A percentile compares a stretch with the other conserved stretches of the same genome.
These are phyloP conservation scores for Penicillium diatomitis DNA, from an alignment of 495 filamentous ascomycete genomes.

Conservation along the genomic window DNA sequence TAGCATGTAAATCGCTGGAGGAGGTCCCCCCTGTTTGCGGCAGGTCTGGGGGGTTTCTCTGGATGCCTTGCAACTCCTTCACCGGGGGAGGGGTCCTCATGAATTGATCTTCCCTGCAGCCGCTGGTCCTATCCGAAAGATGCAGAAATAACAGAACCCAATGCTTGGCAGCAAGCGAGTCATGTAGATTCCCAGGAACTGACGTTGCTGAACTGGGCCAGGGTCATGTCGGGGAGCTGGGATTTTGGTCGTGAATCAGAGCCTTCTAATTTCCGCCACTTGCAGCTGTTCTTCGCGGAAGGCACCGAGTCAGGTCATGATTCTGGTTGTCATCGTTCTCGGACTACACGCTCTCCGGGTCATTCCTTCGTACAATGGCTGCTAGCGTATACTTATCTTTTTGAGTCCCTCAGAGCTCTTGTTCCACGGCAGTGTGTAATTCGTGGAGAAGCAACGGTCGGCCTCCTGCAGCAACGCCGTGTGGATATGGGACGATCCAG, in stretches of 20 bases:
- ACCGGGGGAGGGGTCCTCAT: conserved; percentile 1
- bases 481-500: background rate
- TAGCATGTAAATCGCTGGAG: background rate
- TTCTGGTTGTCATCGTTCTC: background rate
- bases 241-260: background rate
- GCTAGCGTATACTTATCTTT: conserved; percentile 1
- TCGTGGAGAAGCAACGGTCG: conserved; percentile 29
- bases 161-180: background rate
- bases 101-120: conserved; percentile 5
- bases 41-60: background rate
- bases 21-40: conserved; percentile 15
- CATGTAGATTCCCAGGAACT: background rate
- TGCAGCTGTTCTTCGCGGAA: background rate
- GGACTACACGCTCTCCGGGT: background rate
- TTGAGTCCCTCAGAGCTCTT: conserved; percentile 2
- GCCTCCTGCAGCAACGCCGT: conserved; percentile 27
- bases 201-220: background rate
- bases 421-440: conserved; percentile 32
- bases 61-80: conserved; percentile 2
- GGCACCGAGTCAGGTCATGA: conserved; percentile 2
- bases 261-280: background rate
- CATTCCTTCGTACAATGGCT: conserved; percentile 1
- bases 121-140: conserved; percentile 10
- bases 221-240: background rate
- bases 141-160: background rate